Conservation (phyloP, 106 monocot genomes). For the Gastrodia elata region DNA sequence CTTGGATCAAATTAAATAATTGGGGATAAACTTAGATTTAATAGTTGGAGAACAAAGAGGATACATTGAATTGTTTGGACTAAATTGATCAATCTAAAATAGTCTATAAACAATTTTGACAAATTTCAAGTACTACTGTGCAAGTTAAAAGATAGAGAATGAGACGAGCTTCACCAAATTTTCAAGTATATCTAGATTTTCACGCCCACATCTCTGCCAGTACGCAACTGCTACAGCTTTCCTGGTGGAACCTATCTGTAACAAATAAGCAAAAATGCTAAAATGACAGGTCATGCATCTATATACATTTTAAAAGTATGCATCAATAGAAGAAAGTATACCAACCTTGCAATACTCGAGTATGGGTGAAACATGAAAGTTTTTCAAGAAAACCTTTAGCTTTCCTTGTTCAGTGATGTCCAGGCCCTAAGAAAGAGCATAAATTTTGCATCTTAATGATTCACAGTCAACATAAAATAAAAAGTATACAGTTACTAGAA, state of each 20-base stretch:
- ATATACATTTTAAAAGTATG: background rate
- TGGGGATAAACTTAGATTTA: no score
- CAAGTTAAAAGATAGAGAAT: no score
- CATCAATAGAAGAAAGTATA: background rate
- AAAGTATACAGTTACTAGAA: background rate
- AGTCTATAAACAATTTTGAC: no score
- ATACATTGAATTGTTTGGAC: no score
- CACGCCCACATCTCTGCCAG: constrained; percentile 67
- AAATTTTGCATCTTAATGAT: background rate
- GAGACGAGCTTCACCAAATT: constrained; percentile 45
- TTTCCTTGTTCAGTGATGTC: constrained; percentile 53
- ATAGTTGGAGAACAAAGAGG: no score
- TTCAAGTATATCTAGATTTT: constrained; percentile 69
- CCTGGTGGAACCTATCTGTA: constrained; percentile 71
- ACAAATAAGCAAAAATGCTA: constrained; percentile 7
- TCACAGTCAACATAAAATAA: background rate
- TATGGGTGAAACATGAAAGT: constrained; percentile 70
- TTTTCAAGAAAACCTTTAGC: constrained; percentile 61
- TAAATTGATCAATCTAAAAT: no score
- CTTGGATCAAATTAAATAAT: no score
- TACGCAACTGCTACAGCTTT: constrained; percentile 58
- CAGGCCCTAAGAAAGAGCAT: constrained; percentile 43
- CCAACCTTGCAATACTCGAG: constrained; percentile 93
- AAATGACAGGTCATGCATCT: background rate
- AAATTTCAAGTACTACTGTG: no score